These are phyloP conservation scores for Yamadazyma nakazawae DNA, from an alignment of 805 yeast genomes.

Conservation along the genomic window DNA sequence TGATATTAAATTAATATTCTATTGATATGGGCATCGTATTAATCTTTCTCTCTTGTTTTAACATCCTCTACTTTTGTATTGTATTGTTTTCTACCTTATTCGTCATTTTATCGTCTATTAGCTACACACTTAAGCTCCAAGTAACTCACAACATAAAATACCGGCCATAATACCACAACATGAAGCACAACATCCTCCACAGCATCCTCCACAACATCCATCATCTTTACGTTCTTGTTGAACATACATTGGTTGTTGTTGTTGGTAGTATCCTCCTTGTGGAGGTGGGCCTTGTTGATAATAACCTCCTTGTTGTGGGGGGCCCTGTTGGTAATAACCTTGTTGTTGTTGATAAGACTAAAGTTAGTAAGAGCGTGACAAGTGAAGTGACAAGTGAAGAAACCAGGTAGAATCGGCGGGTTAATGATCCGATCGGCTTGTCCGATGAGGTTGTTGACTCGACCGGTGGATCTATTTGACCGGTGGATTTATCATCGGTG, in stretches of 20 bases:
- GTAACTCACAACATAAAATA: slow-evolving; percentile 33
- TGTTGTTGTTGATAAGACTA: slow-evolving; percentile 11
- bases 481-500: no score
- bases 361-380: no score
- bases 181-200: slow-evolving; percentile 26
- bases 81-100: no score
- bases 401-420: no score
- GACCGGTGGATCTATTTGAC: no score
- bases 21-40: no score
- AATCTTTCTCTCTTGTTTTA: no score
- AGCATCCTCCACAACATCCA: slow-evolving; percentile 29
- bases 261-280: slow-evolving; percentile 34
- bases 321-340: slow-evolving; percentile 24
- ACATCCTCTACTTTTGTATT: no score
- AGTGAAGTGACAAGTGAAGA: no score
- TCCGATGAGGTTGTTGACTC: no score
- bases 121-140: slow-evolving; percentile 13
- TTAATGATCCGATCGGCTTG: no score
- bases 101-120: background rate
- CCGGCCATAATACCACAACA: slow-evolving; percentile 32
- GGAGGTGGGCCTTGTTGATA: slow-evolving; percentile 23
- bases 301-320: slow-evolving; percentile 14
- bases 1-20: no score
- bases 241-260: slow-evolving; percentile 43
- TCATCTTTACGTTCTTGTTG: slow-evolving; percentile 33